Evolutionary conservation across 495 filamentous ascomycete genomes (phyloP), one percentile per base, ranked within the genome.

Genomic region (Xylona heveae): DNA sequence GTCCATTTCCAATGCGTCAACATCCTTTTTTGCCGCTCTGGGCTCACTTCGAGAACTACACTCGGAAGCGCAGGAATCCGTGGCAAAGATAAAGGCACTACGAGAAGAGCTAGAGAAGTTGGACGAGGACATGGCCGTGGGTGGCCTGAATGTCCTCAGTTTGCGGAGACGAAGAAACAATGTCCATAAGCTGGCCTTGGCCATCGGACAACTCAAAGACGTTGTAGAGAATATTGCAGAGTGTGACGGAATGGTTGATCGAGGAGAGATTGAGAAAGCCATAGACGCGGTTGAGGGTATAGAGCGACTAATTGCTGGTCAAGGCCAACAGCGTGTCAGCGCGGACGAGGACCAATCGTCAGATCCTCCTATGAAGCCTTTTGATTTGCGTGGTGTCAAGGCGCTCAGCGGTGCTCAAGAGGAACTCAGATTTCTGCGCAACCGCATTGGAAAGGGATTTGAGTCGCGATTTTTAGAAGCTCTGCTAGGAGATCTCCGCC

Each of bases 21-120:
- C 78, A 5, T 92, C 84, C 0, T 99, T 99, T 57, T 99, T 99
- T 46, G 85, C 81, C 0, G 88, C 90, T 0, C 55, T 99, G 7
- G 85, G 90, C 3, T 91, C 83, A 1, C 61, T 99, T 27, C 67
- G 74, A 33, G 83, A 94, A 43, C 56, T 99, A 19, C 84, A 95
- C 47, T 69, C 75, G 0, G 88, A 99, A 50, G 85, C 88, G 6
- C 78, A 81, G 7, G 79, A 90, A 36, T 92, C 83, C 0, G 85
- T 95, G 7, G 64, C 74, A 7, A 71, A 76, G 31, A 99, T 99
- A 24, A 79, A 80, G 46, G 56, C 62, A 1, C 46, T 99, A 29
- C 65, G 88, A 23, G 69, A 66, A 43, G 84, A 93, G 39, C 53
- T 99, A 2, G 58, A 69, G 31, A 64, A 64, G 16, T 62, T 99